A percentile compares a stretch with the other conserved stretches of the same genome.
These are phyloP conservation scores for Euphorbia peplus DNA, from an alignment of 345 rosid species.

Conservation along the genomic window DNA sequence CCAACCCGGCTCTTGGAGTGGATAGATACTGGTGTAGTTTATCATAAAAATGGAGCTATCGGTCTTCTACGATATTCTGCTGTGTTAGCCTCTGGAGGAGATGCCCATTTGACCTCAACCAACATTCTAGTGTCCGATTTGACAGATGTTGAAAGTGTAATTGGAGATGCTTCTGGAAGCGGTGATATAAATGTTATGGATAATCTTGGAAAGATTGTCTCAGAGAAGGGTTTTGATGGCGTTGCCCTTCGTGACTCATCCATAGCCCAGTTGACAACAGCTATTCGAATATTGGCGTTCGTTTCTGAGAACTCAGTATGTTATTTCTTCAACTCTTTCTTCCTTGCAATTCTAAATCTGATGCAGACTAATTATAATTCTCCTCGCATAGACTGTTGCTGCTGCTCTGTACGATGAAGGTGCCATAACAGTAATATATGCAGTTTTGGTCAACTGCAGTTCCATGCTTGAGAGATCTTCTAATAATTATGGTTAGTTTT, in stretches of 20 bases:
- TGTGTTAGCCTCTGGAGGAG: slow-evolving; percentile 89
- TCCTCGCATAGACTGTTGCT: slow-evolving; percentile 63
- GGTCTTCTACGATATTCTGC: slow-evolving; percentile 94
- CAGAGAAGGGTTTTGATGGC: slow-evolving; percentile 84
- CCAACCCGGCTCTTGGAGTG: slow-evolving; percentile 88
- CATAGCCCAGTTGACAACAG: slow-evolving; percentile 83
- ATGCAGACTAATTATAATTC: slow-evolving; percentile 18
- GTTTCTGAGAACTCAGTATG: slow-evolving; percentile 83
- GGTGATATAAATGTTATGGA: slow-evolving; percentile 79
- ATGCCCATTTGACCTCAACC: slow-evolving; percentile 73
- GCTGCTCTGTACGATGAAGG: slow-evolving; percentile 88
- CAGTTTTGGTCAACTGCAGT: slow-evolving; percentile 83
- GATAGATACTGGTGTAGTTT: slow-evolving; percentile 92
- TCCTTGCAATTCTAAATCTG: not conserved
- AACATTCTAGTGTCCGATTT: slow-evolving; percentile 72
- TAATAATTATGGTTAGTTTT: slow-evolving; percentile 71
- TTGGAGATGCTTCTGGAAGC: slow-evolving; percentile 67
- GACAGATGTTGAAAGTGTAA: slow-evolving; percentile 63
- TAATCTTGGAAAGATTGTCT: slow-evolving; percentile 76
- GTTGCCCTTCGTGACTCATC: slow-evolving; percentile 79
- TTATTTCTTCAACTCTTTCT: slow-evolving; percentile 12
- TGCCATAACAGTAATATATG: slow-evolving; percentile 66
- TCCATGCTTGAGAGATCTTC: slow-evolving; percentile 95
- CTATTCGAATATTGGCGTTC: slow-evolving; percentile 82
- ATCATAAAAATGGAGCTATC: slow-evolving; percentile 83